phyloP scores from a whole-genome alignment of 495 filamentous ascomycete species.

The Tuber aestivum region DNA sequence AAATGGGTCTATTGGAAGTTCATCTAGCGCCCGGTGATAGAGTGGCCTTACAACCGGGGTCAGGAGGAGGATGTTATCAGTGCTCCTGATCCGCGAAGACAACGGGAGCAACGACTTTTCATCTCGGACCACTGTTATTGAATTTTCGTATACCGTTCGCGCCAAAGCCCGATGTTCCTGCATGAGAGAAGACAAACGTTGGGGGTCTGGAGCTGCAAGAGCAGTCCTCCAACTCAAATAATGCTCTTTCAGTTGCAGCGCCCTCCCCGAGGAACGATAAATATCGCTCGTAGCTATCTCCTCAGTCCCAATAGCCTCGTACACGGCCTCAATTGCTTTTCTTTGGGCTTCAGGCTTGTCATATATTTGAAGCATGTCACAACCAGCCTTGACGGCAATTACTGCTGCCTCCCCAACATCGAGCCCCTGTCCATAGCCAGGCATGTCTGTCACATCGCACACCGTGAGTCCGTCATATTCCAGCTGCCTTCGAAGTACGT shows the following conservation, averaged over 20 bases:
- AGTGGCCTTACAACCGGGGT: conserved; percentile 54
- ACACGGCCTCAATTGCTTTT: conserved; percentile 40
- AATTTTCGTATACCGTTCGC: conserved; percentile 40
- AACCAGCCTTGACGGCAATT: conserved; percentile 39
- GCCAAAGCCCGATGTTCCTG: conserved; percentile 38
- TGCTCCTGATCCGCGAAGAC: conserved; percentile 27
- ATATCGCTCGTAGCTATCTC: conserved; percentile 33
- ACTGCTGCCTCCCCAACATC: conserved; percentile 39
- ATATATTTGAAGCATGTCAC: conserved; percentile 42
- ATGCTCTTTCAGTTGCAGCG: conserved; percentile 37
- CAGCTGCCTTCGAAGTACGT: conserved; percentile 42
- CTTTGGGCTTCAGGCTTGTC: conserved; percentile 29
- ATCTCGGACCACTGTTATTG: conserved; percentile 42
- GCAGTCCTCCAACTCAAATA: conserved; percentile 43
- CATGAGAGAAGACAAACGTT: conserved; percentile 38
- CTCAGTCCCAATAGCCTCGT: conserved; percentile 33
- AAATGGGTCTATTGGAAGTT: conserved; percentile 51
- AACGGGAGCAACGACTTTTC: conserved; percentile 40
- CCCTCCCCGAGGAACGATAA: conserved; percentile 34
- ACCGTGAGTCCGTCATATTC: conserved; percentile 43
- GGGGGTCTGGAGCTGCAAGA: conserved; percentile 33
- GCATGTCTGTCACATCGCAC: conserved; percentile 43
- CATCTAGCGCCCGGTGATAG: conserved; percentile 37
- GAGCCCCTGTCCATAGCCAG: conserved; percentile 25
- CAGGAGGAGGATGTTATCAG: conserved; percentile 55